Evolutionary conservation across 2,329 filamentous ascomycete species (phyloP).

Genomic region (Hymenoscyphus repandus): DNA sequence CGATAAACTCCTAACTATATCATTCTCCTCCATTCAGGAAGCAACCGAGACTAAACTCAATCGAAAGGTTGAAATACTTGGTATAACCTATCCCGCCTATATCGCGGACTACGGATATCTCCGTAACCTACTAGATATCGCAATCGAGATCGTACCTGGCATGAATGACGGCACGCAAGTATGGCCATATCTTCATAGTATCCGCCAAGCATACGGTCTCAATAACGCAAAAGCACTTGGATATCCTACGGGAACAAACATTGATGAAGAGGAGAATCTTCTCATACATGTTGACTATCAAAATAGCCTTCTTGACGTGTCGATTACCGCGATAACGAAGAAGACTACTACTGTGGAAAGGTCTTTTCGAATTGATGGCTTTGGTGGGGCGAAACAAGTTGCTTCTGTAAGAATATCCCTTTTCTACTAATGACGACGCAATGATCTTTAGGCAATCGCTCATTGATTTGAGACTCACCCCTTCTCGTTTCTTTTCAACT

Average conservation of each 20-base stretch:
- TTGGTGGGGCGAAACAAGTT: background rate
- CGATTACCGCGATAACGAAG: background rate
- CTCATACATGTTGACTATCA: slow-evolving; percentile 5
- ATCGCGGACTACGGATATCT: background rate
- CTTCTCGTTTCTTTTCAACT: no score
- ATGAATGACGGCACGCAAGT: background rate
- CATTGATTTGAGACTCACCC: no score
- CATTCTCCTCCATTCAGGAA: background rate
- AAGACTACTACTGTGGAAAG: background rate
- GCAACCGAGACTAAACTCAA: background rate
- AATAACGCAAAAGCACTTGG: slow-evolving; percentile 1
- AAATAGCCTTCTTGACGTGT: background rate
- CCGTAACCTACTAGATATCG: background rate
- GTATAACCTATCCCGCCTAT: background rate
- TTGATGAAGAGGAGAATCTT: background rate
- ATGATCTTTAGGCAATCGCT: no score
- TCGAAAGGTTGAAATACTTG: background rate
- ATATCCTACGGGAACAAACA: background rate
- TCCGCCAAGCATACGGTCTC: background rate
- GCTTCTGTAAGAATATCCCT: background rate
- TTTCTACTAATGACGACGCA: background rate
- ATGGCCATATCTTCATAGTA: background rate
- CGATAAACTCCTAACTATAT: background rate
- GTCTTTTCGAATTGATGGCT: background rate
- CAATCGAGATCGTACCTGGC: background rate